These are phyloP conservation scores for Silybum marianum DNA, from an alignment of 129 eudicot genomes.

Conservation along the genomic window DNA sequence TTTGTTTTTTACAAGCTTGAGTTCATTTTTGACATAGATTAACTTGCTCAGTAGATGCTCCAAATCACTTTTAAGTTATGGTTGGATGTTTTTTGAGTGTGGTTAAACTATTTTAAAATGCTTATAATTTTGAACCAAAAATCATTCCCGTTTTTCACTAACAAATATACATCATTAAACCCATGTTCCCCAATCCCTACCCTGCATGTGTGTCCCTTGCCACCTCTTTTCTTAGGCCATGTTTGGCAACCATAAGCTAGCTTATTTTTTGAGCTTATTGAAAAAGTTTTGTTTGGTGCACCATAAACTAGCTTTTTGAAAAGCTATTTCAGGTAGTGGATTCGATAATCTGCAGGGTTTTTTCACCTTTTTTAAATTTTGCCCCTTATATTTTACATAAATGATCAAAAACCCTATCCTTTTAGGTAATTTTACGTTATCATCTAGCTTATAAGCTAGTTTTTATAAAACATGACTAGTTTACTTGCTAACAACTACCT, in stretches of 20 bases:
- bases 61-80: neutral
- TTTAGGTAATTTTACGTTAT: neutral
- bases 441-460: neutral
- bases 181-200: neutral
- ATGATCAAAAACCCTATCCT: neutral
- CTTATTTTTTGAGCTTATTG: neutral
- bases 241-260: neutral
- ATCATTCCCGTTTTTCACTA: neutral
- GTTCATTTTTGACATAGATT: neutral
- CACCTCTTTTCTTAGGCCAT: neutral
- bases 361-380: neutral
- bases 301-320: neutral
- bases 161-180: neutral
- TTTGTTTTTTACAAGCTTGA: neutral
- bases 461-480: neutral
- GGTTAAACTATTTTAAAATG: neutral
- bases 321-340: neutral
- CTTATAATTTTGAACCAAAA: neutral
- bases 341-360: neutral
- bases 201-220: neutral
- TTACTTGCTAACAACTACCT: neutral
- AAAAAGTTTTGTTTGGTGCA: neutral
- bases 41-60: neutral
- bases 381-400: neutral
- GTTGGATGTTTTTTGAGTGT: neutral